phyloP scores from a whole-genome alignment of 768 basidiomycete genomes.

The Wakefieldia striispora region DNA sequence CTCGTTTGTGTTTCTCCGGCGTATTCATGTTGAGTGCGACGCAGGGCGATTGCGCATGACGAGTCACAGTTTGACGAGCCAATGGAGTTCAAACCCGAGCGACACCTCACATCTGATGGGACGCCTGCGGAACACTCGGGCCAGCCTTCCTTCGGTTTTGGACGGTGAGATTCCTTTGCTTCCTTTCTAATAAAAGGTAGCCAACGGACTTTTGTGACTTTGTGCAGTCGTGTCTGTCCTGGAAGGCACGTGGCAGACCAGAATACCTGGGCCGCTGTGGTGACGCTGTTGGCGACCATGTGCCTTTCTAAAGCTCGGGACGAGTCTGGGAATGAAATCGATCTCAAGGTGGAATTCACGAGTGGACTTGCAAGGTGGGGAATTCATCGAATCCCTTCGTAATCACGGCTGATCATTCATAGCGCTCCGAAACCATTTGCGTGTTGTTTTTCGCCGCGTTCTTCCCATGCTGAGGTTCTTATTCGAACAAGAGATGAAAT shows the following conservation, averaged over 20 bases:
- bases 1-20: neutral
- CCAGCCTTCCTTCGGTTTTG: constrained; percentile 20
- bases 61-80: constrained; percentile 50
- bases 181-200: neutral
- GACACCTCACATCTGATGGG: constrained; percentile 40
- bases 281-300: constrained; percentile 30
- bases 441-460: constrained; percentile 20
- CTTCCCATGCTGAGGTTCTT: constrained; percentile 13
- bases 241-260: constrained; percentile 35
- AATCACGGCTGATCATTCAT: neutral
- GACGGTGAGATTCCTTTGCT: constrained; percentile 18
- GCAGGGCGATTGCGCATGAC: constrained; percentile 50
- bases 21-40: neutral
- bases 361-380: constrained; percentile 19
- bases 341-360: constrained; percentile 23
- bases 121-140: constrained; percentile 5
- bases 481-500: constrained; percentile 8
- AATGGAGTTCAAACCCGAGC: constrained; percentile 51
- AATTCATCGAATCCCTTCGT: neutral
- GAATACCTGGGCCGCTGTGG: constrained; percentile 33
- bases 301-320: constrained; percentile 26
- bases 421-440: constrained; percentile 27
- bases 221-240: constrained; percentile 29
- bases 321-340: constrained; percentile 30
- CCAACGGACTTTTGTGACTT: neutral